Evolutionary conservation across 2,329 filamentous ascomycete species (phyloP).

Genomic region (Biscogniauxia sp.): DNA sequence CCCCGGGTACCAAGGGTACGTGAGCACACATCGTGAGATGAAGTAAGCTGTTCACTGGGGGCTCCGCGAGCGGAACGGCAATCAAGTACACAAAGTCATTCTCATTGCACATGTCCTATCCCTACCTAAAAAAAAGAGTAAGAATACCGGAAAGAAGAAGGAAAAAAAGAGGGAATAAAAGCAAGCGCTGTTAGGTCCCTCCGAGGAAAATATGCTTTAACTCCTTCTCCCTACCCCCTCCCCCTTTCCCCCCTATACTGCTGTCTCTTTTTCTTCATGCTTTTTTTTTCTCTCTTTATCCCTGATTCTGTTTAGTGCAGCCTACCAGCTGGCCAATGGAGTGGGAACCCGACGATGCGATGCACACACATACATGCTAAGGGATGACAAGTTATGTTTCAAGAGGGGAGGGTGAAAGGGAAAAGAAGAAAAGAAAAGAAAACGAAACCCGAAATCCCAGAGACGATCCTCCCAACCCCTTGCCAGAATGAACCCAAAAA

Average conservation of each 20-base stretch:
- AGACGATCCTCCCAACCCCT: background rate
- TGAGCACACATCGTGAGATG: too few relatives aligned
- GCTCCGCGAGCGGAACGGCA: too few relatives aligned
- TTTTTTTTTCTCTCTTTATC: too few relatives aligned
- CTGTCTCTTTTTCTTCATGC: background rate
- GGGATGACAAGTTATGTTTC: background rate
- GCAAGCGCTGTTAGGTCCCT: background rate
- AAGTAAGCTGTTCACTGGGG: too few relatives aligned
- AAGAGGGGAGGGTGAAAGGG: background rate
- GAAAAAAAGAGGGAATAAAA: background rate
- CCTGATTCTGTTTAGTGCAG: too few relatives aligned
- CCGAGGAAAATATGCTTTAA: conserved; percentile 9
- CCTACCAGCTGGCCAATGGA: too few relatives aligned
- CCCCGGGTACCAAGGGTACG: too few relatives aligned
- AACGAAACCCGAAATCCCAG: conserved; percentile 44
- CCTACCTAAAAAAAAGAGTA: too few relatives aligned
- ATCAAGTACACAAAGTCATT: too few relatives aligned
- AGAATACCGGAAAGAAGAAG: background rate
- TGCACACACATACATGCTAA: background rate
- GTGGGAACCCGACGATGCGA: background rate
- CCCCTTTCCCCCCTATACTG: background rate
- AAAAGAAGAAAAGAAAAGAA: background rate
- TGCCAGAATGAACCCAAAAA: background rate
- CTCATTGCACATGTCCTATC: too few relatives aligned
- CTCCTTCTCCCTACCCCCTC: conserved; percentile 10